These are phyloP conservation scores for Naganishia vishniacii DNA, from an alignment of 768 basidiomycete species.

Conservation along the genomic window DNA sequence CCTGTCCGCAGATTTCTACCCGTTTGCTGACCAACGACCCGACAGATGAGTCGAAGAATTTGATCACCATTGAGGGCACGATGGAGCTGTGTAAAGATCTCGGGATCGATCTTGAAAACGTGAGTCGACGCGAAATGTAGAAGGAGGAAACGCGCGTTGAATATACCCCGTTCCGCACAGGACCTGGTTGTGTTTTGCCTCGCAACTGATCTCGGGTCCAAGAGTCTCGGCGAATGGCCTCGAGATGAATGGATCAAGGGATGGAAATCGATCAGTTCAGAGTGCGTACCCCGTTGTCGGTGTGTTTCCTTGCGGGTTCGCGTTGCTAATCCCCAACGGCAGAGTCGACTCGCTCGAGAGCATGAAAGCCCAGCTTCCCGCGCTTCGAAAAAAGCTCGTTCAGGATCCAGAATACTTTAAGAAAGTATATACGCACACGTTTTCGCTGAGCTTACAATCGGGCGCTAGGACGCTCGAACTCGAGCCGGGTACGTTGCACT, in stretches of 20 bases:
- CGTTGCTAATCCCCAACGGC: not conserved
- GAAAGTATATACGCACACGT: slow-evolving; percentile 47
- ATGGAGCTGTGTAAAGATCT: slow-evolving; percentile 44
- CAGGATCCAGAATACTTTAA: slow-evolving; percentile 48
- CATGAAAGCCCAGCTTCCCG: slow-evolving; percentile 41
- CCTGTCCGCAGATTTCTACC: not conserved
- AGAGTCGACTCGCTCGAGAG: slow-evolving; percentile 46
- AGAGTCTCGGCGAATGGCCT: slow-evolving; percentile 45
- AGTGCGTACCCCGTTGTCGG: slow-evolving; percentile 30
- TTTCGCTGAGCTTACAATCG: slow-evolving; percentile 41
- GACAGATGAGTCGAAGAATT: slow-evolving; percentile 34
- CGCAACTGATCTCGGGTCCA: slow-evolving; percentile 46
- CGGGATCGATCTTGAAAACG: slow-evolving; percentile 44
- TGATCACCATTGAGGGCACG: slow-evolving; percentile 48
- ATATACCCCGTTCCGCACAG: slow-evolving; percentile 28
- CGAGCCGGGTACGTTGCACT: slow-evolving; percentile 41
- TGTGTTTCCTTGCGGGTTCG: no score
- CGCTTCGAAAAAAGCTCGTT: slow-evolving; percentile 38
- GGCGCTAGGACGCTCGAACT: slow-evolving; percentile 43
- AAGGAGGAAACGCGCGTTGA: no score
- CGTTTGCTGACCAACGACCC: not conserved
- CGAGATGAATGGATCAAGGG: slow-evolving; percentile 42
- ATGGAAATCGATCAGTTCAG: slow-evolving; percentile 37
- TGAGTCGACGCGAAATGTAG: slow-evolving; percentile 31
- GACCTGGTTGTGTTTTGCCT: slow-evolving; percentile 49